Conservation (phyloP, 2,329 filamentous ascomycete species). For the Kalmusia sp. region DNA sequence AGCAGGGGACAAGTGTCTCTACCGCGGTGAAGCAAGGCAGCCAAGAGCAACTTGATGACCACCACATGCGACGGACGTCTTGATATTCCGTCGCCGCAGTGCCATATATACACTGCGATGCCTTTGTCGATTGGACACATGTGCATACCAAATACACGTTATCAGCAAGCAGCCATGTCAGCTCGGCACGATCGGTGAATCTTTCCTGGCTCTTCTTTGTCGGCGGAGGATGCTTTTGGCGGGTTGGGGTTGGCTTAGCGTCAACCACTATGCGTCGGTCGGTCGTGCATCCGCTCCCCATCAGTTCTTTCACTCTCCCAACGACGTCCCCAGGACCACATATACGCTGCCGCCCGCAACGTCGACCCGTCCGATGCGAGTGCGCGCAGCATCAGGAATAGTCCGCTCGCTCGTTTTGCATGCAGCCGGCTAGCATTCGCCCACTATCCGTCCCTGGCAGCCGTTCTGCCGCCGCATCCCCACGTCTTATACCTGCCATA, state of each 20-base stretch:
- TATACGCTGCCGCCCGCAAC: constrained; percentile 15
- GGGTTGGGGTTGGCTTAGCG: constrained; percentile 8
- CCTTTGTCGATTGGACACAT: too few species aligned
- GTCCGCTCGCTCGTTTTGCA: not conserved
- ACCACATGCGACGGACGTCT: too few species aligned
- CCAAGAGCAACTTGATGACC: too few species aligned
- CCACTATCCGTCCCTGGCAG: constrained; percentile 22
- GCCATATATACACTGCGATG: too few species aligned
- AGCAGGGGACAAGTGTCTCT: too few species aligned
- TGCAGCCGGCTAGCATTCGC: constrained; percentile 6
- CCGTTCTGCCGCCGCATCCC: constrained; percentile 29
- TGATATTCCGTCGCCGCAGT: too few species aligned
- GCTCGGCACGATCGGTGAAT: not conserved
- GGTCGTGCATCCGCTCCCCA: constrained; percentile 10
- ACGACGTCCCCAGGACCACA: constrained; percentile 18
- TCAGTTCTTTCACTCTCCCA: constrained; percentile 23
- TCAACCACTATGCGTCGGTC: constrained; percentile 3
- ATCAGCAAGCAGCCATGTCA: not conserved
- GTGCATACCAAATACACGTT: not conserved
- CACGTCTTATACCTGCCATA: constrained; percentile 42
- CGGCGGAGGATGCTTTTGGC: constrained; percentile 1
- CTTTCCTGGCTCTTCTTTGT: constrained; percentile 10
- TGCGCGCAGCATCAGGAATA: not conserved
- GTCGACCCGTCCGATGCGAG: constrained; percentile 1
- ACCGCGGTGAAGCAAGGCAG: too few species aligned